Conservation (phyloP, 208 protist genomes). For the Leishmania gerbilli region DNA sequence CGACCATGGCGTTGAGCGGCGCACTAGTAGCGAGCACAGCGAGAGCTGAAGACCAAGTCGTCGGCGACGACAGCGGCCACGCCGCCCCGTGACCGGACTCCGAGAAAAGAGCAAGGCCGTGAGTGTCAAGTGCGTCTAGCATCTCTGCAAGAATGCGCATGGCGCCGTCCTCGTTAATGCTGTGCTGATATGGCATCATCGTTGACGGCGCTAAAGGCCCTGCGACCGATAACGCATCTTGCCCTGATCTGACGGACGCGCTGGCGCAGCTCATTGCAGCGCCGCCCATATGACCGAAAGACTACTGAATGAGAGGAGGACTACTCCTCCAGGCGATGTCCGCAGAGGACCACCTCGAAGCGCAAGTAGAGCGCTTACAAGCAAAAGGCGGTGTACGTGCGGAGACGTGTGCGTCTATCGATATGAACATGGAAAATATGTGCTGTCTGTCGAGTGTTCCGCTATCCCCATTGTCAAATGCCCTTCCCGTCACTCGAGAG, state of each 20-base stretch:
- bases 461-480: background rate
- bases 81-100: background rate
- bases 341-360: background rate
- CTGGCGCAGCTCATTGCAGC: constrained; percentile 17
- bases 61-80: background rate
- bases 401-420: background rate
- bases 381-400: background rate
- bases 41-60: constrained; percentile 13
- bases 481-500: background rate
- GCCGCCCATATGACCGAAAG: background rate
- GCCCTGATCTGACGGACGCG: too few species aligned
- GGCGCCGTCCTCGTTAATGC: constrained; percentile 11
- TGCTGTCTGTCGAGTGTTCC: background rate
- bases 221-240: background rate
- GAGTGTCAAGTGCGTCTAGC: constrained; percentile 11
- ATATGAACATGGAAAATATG: background rate
- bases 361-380: background rate
- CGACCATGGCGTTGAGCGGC: constrained; percentile 25
- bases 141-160: constrained; percentile 25
- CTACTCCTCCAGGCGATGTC: background rate
- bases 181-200: constrained; percentile 1
- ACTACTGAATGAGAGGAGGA: background rate
- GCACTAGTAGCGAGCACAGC: constrained; percentile 1
- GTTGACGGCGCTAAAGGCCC: background rate
- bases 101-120: constrained; percentile 1